These are phyloP conservation scores for Brassica napus DNA, from an alignment of 345 rosid species.

Conservation along the genomic window DNA sequence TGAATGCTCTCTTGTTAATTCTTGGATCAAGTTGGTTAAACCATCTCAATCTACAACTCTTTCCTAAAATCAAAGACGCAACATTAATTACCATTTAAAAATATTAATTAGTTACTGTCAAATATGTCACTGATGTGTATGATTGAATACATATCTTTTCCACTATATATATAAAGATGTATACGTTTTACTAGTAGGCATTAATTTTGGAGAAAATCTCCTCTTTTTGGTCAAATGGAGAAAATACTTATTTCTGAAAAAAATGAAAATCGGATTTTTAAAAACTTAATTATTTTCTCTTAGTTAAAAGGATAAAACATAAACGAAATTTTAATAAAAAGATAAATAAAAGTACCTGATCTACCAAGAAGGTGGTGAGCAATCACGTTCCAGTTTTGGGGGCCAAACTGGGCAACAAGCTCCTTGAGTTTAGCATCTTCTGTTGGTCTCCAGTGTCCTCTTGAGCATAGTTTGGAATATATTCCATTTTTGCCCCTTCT, in stretches of 20 bases:
- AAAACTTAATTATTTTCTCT: neutral
- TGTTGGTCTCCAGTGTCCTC: slow-evolving; percentile 96
- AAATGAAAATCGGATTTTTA: neutral
- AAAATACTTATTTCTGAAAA: neutral
- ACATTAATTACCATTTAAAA: neutral
- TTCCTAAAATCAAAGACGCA: slow-evolving; percentile 52
- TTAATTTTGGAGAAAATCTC: neutral
- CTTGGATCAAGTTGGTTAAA: slow-evolving; percentile 97
- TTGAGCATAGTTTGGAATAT: slow-evolving; percentile 39
- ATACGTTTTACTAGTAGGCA: neutral
- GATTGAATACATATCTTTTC: neutral
- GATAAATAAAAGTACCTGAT: slow-evolving; percentile 61
- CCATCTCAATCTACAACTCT: slow-evolving; percentile 98
- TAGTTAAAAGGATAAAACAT: neutral
- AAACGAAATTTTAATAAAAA: neutral
- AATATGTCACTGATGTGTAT: slow-evolving; percentile 2
- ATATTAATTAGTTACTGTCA: slow-evolving; percentile 10
- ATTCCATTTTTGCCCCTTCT: slow-evolving; percentile 24
- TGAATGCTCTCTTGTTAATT: slow-evolving; percentile 81
- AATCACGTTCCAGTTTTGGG: slow-evolving; percentile 96
- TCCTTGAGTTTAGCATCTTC: slow-evolving; percentile 89
- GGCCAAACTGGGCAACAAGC: slow-evolving; percentile 82
- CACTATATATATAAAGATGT: neutral
- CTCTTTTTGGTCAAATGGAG: neutral
- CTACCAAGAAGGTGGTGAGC: slow-evolving; percentile 85